Evolutionary conservation across 2,329 filamentous ascomycete genomes (phyloP).

Genomic region (Colletotrichum sp.): DNA sequence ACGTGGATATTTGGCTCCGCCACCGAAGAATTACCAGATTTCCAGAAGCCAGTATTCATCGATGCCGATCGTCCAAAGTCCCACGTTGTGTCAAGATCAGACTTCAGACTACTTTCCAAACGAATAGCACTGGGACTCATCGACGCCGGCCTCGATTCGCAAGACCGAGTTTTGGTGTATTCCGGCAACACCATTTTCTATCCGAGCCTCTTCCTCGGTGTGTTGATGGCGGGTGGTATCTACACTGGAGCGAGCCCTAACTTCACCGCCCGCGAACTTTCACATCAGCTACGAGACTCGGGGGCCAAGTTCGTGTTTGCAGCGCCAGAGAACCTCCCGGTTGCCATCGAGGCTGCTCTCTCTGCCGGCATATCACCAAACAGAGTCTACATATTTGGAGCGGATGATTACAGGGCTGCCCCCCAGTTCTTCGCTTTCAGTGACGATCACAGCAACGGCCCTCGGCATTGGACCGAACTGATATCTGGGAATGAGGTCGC

Average conservation of each 20-base stretch:
- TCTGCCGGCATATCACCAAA: background rate
- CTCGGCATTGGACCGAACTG: background rate
- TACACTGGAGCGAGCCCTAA: background rate
- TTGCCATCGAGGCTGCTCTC: rapidly evolving
- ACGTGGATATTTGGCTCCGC: background rate
- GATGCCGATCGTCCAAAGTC: background rate
- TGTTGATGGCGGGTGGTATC: background rate
- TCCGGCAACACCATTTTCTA: background rate
- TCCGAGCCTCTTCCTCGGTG: background rate
- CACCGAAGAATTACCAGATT: background rate
- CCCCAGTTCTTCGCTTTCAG: background rate
- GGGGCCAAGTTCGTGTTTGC: background rate
- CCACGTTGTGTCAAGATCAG: background rate
- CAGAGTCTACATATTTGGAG: background rate
- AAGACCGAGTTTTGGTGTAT: background rate
- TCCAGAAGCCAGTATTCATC: background rate
- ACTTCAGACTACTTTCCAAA: background rate
- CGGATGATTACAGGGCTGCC: background rate
- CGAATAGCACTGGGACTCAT: background rate
- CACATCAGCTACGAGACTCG: background rate
- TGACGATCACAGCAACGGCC: background rate
- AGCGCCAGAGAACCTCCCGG: background rate
- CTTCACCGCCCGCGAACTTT: background rate
- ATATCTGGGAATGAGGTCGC: background rate
- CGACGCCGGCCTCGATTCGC: background rate